phyloP scores from a whole-genome alignment of 257 asterid genomes.

The Solanum pimpinellifolium region DNA sequence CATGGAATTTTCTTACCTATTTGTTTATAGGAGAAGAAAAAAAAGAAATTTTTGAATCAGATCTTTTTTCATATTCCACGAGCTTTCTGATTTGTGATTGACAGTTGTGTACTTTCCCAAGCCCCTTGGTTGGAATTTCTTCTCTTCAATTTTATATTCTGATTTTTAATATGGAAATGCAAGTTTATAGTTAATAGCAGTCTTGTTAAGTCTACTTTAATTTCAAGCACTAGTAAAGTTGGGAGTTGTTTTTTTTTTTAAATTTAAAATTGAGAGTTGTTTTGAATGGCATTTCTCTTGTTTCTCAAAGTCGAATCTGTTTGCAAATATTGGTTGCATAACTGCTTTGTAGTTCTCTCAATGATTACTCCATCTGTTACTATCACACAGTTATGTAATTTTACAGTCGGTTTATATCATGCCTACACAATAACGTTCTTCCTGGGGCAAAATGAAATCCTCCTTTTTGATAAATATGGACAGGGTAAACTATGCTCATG shows the following conservation, averaged over 20 bases:
- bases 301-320: not conserved
- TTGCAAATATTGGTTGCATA: not conserved
- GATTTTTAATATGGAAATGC: not conserved
- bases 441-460: not conserved
- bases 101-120: not conserved
- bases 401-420: not conserved
- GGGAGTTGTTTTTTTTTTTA: not conserved
- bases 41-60: not conserved
- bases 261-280: not conserved
- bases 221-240: not conserved
- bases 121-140: not conserved
- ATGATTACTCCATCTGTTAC: not conserved
- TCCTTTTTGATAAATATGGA: not conserved
- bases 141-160: not conserved
- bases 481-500: not conserved
- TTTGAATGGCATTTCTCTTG: not conserved
- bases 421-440: not conserved
- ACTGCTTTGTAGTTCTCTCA: not conserved
- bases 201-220: not conserved
- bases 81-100: not conserved
- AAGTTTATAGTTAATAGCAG: not conserved
- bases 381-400: not conserved
- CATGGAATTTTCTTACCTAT: not conserved
- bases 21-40: not conserved
- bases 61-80: not conserved